Evolutionary conservation across 371 early-diverging fungal species (phyloP), one percentile per base, ranked within the genome.

Genomic region (Rhizopus stolonifer): DNA sequence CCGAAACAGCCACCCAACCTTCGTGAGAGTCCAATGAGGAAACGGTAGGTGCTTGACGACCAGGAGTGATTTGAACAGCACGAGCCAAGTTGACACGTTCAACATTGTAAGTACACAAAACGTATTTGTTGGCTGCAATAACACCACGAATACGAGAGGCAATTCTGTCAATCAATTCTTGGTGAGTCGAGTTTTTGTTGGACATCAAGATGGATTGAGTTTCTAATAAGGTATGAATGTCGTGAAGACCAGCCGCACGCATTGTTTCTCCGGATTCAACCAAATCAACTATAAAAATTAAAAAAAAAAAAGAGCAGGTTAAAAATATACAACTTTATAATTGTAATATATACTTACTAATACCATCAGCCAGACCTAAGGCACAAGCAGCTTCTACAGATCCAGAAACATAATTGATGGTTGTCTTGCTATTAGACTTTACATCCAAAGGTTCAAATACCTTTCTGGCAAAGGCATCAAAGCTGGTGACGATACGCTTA

Each of bases 371-470:
- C 21, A 98, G 85, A 15, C 99, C 99, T 42, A 98, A 73, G 2
- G 93, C 91, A 61, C 98, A 98, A 3, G 98, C 96, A 17, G 94
- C 94, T 67, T 98, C 97, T 5, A 98, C 99, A 36, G 91, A 91
- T 19, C 98, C 99, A 55, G 85, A 85, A 1, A 97, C 90, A 75
- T 92, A 95, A 59, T 83, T 79, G 58, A 98, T 83, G 22, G 58
- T 65, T 0, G 93, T 93, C 54, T 76, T 77, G 18, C 62, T 61
- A 24, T 82, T 87, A 19, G 64, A 69, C 4, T 62, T 50, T 8
- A 73, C 62, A 55, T 94, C 94, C 21, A 94, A 58, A 46, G 78
- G 66, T 1, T 75, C 79, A 71, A 95, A 95, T 34, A 83, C 82
- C 54, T 76, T 79, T 18, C 64, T 54, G 1, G 91, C 82, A 54